Evolutionary conservation across 352 stramenopile species (phyloP), one percentile per base, ranked within the genome.

Genomic region (Paralagenidium karlingii): DNA sequence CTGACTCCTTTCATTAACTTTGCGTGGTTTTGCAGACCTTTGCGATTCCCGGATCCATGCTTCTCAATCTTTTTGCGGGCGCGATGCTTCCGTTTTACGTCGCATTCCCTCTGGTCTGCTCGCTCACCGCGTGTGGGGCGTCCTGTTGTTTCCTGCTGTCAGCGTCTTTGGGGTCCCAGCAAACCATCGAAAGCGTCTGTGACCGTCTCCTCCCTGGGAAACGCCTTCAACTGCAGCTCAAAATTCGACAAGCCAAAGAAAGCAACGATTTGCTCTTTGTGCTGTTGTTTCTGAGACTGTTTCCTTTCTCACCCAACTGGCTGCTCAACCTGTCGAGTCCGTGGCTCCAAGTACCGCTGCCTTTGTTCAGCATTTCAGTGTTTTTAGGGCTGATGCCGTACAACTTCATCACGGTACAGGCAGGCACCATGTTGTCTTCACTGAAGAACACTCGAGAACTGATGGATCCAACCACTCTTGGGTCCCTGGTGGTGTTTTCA

Each of bases 261-360:
- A 57, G 59, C 19, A 58, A 62, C 3, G 55, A 70, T 18, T 43
- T 91, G 24, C 53, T 67, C 0, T 87, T 65, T 43, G 34, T 84
- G 47, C 49, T 89, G 45, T 54, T 86, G 6, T 86, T 82, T 43
- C 43, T 91, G 45, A 60, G 77, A 19, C 61, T 91, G 19, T 86
- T 91, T 38, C 77, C 77, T 5, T 84, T 86, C 51, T 79, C 74
- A 38, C 73, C 77, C 25, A 87, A 91, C 44, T 91, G 77, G 77
- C 76, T 91, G 42, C 56, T 88, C 26, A 91, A 91, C 50, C 51
- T 86, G 33, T 61, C 74, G 16, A 83, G 70, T 60, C 74, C 77
- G 30, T 87, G 76, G 68, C 58, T 84, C 6, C 50, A 76, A 46
- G 69, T 91, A 34, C 71, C 74, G 28, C 46, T 88, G 15, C 52